A percentile compares a stretch with the other conserved stretches of the same genome.
These are phyloP conservation scores for Ophiostoma pallidulum DNA, from an alignment of 2,329 filamentous ascomycete species.

Conservation along the genomic window DNA sequence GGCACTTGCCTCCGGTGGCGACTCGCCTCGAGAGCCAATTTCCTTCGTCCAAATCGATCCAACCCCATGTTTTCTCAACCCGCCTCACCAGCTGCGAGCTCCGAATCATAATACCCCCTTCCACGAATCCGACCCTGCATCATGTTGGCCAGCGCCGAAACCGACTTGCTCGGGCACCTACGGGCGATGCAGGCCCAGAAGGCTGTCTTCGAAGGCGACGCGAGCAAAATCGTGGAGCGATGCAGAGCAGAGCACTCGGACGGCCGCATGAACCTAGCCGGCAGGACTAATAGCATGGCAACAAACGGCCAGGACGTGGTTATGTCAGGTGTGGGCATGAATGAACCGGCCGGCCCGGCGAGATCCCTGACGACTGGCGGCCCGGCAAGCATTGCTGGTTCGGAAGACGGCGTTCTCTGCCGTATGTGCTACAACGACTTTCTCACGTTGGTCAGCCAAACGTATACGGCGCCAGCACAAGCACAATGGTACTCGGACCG, in stretches of 20 bases:
- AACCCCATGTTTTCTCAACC: neutral
- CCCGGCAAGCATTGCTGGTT: constrained; percentile 18
- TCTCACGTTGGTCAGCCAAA: constrained; percentile 35
- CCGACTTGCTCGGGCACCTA: constrained; percentile 8
- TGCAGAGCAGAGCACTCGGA: constrained; percentile 8
- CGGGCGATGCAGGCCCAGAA: constrained; percentile 13
- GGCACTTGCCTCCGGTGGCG: too few relatives aligned
- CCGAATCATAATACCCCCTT: neutral
- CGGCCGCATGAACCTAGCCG: neutral
- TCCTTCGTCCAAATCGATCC: too few relatives aligned
- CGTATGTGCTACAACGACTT: constrained; percentile 38
- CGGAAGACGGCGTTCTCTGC: constrained; percentile 28
- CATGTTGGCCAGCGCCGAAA: constrained; percentile 9
- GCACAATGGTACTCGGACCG: constrained; percentile 43
- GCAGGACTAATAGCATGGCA: neutral
- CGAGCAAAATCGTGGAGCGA: constrained; percentile 2
- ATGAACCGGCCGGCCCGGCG: constrained; percentile 28
- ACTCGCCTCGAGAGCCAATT: neutral
- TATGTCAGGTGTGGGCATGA: constrained; percentile 25
- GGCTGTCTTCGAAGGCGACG: constrained; percentile 1
- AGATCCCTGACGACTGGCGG: too few relatives aligned
- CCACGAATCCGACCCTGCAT: neutral
- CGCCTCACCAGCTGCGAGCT: neutral
- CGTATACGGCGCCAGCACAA: constrained; percentile 28
- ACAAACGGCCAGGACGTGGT: constrained; percentile 17